phyloP scores from a whole-genome alignment of 805 yeast genomes.

The Lipomyces starkeyi region DNA sequence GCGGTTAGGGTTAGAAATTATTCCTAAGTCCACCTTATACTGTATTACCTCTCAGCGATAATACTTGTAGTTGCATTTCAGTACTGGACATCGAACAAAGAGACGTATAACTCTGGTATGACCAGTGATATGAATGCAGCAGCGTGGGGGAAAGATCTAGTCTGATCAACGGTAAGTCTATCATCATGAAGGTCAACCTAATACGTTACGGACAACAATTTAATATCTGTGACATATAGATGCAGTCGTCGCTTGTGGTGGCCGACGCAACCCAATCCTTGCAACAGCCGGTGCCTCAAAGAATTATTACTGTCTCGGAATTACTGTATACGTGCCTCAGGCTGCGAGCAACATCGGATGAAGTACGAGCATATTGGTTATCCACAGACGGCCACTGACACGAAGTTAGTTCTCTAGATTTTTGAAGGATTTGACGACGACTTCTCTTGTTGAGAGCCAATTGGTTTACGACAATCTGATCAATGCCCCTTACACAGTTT shows the following conservation, averaged over 20 bases:
- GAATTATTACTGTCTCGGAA: neutral
- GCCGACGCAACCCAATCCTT: neutral
- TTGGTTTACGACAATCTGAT: constrained; percentile 17
- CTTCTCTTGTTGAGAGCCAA: neutral
- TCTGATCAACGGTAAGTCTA: neutral
- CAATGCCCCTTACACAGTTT: constrained; percentile 22
- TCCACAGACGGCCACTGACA: neutral
- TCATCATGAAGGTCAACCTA: neutral
- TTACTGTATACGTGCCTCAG: neutral
- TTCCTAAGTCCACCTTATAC: too few relatives aligned
- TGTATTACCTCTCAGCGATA: too few relatives aligned
- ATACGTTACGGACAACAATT: neutral
- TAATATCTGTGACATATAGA: neutral
- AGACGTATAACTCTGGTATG: neutral
- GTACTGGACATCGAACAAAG: neutral
- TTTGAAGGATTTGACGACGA: neutral
- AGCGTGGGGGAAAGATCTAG: neutral
- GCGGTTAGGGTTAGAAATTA: neutral
- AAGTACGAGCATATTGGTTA: neutral
- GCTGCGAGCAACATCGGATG: neutral
- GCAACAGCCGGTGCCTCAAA: neutral
- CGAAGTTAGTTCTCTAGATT: neutral
- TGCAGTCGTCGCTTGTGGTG: neutral
- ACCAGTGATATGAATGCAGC: neutral
- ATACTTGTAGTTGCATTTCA: too few relatives aligned